Base-by-base conservation (phyloP, 139 green algal species). In the Chlamydomonas eustigma region DNA sequence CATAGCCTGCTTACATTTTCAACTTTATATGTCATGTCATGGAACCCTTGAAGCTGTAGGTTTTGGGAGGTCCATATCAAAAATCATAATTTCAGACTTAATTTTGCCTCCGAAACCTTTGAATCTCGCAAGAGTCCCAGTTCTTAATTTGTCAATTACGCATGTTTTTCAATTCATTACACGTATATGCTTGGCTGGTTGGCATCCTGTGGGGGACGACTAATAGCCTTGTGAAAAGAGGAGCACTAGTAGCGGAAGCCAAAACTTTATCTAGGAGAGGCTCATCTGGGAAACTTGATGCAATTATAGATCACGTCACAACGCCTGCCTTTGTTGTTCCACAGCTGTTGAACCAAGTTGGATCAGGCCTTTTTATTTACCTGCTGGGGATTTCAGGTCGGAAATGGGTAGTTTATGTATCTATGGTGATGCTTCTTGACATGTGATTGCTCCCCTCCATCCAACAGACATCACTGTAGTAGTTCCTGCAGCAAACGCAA, bases 401-500 rank as follows among this genome's bases (percentile, higher is more conserved):
- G 44, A 58, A 58, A 58, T 58, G 12, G 44, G 12, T 58, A 18
- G 44, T 58, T 28, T 58, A 58, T 18, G 18, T 12, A 58, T 58
- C 12, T 58, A 58, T 58, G 44, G 12, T 58, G 44, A 58, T 58
- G 18, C 44, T 18, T 12, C 44, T 58, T 58, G 44, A 58, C 18
- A 58, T 58, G 44, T 28, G 12, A 58, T 28, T 58, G 44, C 44
- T 18, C 18, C 18, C 12, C 44, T 28, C 44, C 44, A 58, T 58
- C 12, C 44, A 2, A 37, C 71, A 1, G 78, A 89, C 73, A 69
- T 95, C 1, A 87, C 76, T 0, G 2, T 86, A 2, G 70, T 85
- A 0, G 89, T 90, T 3, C 91, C 91, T 0, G 64, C 89, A 4
- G 88, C 91, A 12, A 96, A 96, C 86, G 91, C 88, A 0, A 66